phyloP scores from a whole-genome alignment of 176 grass and related monocot genomes.

The Rhynchospora breviuscula region DNA sequence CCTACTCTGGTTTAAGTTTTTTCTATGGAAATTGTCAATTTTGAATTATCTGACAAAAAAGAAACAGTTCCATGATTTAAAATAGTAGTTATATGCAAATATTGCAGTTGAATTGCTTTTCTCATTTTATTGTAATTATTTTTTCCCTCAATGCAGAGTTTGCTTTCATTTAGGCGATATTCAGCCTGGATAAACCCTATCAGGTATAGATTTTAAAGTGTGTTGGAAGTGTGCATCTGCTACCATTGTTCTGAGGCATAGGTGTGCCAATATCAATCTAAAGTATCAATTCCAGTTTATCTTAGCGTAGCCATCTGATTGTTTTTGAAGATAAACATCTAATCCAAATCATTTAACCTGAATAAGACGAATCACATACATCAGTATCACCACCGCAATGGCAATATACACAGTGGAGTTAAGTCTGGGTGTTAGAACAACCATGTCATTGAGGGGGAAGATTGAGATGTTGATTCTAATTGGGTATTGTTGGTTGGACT shows the following conservation, averaged over 20 bases:
- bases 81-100: slow-evolving; percentile 9
- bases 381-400: neutral
- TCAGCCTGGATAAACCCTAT: slow-evolving; percentile 95
- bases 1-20: neutral
- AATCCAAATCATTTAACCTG: neutral
- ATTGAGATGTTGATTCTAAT: neutral
- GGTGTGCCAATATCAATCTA: neutral
- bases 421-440: neutral
- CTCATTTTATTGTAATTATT: slow-evolving; percentile 16
- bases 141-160: slow-evolving; percentile 52
- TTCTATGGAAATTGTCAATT: neutral
- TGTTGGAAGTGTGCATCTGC: neutral
- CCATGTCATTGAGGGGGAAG: neutral
- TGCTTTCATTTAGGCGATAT: slow-evolving; percentile 84
- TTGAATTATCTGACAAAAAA: neutral
- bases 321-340: neutral
- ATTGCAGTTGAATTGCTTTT: slow-evolving; percentile 9
- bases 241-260: neutral
- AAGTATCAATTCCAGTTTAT: neutral
- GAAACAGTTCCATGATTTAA: neutral
- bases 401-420: neutral
- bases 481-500: neutral
- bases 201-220: slow-evolving; percentile 52
- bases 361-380: neutral
- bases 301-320: neutral